Percentiles rank a stretch among this genome's conserved stretches.
Evolutionary conservation across 1,284 basidiomycete genomes (phyloP).

Genomic region (Trichosporon inkin): DNA sequence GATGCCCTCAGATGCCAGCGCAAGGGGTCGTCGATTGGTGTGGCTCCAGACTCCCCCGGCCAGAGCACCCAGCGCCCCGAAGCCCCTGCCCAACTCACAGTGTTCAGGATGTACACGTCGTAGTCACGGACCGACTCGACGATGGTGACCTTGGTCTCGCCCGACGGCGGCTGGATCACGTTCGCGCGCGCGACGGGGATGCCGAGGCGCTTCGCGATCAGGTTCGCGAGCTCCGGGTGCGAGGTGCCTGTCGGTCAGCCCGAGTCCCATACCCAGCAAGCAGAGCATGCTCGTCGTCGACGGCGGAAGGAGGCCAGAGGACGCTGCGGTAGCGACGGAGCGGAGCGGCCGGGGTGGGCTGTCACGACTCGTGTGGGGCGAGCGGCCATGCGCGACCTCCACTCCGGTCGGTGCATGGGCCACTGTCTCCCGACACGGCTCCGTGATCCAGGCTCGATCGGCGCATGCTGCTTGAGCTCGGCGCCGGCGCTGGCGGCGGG

Average conservation of each 20-base stretch:
- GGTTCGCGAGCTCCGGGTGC: conserved; percentile 90
- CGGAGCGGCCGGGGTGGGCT: no score
- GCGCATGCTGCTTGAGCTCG: no score
- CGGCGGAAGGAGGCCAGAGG: no score
- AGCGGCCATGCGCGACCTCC: no score
- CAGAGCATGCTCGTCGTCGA: not conserved
- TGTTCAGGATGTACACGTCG: conserved; percentile 99
- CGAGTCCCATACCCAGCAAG: not conserved
- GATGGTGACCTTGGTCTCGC: conserved; percentile 88
- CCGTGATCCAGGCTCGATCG: no score
- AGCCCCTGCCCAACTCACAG: conserved; percentile 50
- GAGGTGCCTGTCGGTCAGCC: conserved; percentile 63
- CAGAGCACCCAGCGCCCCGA: conserved; percentile 13
- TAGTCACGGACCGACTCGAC: conserved; percentile 94
- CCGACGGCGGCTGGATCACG: conserved; percentile 81
- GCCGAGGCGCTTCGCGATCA: conserved; percentile 85
- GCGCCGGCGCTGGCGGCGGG: no score
- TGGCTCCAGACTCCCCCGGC: no score
- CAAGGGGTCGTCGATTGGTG: not conserved
- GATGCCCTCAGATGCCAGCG: no score
- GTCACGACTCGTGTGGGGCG: no score
- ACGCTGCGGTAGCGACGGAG: no score
- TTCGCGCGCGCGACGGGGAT: conserved; percentile 78
- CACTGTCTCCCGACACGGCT: no score
- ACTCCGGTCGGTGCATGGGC: no score